Percentiles rank a stretch among this genome's conserved stretches.
These are phyloP conservation scores for Kalmusia sp. DNA, from an alignment of 2,329 filamentous ascomycete genomes.

Conservation along the genomic window DNA sequence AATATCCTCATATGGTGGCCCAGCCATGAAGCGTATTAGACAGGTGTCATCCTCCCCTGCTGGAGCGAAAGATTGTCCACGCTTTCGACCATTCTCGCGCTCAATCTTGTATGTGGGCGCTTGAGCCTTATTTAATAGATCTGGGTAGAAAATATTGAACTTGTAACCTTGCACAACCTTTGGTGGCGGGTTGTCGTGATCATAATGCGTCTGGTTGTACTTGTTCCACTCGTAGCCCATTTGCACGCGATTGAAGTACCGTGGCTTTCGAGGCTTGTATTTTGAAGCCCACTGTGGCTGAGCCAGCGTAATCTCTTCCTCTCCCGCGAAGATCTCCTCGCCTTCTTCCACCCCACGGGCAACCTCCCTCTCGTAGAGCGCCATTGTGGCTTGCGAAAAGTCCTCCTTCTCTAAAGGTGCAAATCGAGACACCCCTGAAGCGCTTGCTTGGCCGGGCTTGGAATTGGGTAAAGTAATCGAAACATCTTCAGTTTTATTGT, in stretches of 20 bases:
- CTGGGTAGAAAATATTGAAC: conserved; percentile 99
- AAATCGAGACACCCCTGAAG: conserved; percentile 70
- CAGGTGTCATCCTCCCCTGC: conserved; percentile 98
- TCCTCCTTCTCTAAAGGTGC: conserved; percentile 75
- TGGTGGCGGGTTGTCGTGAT: conserved; percentile 95
- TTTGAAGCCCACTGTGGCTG: conserved; percentile 83
- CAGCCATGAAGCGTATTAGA: conserved; percentile 92
- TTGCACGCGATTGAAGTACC: conserved; percentile 97
- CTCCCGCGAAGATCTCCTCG: conserved; percentile 92
- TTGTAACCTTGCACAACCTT: conserved; percentile 99
- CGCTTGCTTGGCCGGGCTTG: conserved; percentile 52
- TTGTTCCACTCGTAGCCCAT: conserved; percentile 99
- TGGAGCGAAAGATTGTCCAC: conserved; percentile 89
- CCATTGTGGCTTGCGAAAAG: conserved; percentile 85
- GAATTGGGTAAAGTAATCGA: conserved; percentile 31
- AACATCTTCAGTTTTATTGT: conserved; percentile 49
- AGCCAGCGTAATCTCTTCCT: conserved; percentile 75
- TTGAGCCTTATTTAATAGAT: conserved; percentile 92
- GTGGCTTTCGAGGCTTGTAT: conserved; percentile 87
- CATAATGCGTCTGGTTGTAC: conserved; percentile 99
- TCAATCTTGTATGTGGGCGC: conserved; percentile 97
- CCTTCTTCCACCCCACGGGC: conserved; percentile 90
- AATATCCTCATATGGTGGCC: conserved; percentile 94
- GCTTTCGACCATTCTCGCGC: conserved; percentile 85
- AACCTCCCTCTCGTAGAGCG: conserved; percentile 89